Evolutionary conservation across 352 stramenopile species (phyloP), one percentile per base, ranked within the genome.

Genomic region (Poterioochromonas sp.): DNA sequence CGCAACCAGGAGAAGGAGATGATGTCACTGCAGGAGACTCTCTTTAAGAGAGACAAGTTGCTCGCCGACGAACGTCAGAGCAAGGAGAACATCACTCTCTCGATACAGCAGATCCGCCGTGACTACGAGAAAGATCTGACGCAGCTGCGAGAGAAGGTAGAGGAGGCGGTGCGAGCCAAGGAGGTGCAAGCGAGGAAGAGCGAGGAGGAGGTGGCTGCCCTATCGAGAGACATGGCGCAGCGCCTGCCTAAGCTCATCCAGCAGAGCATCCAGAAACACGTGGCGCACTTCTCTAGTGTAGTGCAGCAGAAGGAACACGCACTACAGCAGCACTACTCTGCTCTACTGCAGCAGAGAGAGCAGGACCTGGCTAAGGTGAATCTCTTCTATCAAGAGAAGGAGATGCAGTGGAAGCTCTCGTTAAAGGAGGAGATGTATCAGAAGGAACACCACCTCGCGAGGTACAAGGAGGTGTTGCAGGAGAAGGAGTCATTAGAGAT

Each of bases 31-130:
- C 37, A 74, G 12, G 40, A 74, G 34, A 34, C 32, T n/a, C 3
- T 54, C 3, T 74, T 58, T 54, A 29, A n/a, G 2, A 74, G 29
- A 39, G 65, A 74, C 5, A 71, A 43, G 32, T 29, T 47, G 47
- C 47, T 58, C 47, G 47, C 47, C 47, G 47, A 58, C 15, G 47
- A 58, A 26, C 15, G 15, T 26, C 15, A 15, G 47, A 15, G 47
- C 47, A 15, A 26, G 15, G 47, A 58, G 47, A 26, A 15, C 15
- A 15, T 58, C 15, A 15, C 15, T 26, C 15, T 15, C 47, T 15
- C 47, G 15, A 58, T 58, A 15, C 15, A 15, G 15, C 15, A 15
- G 15, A 58, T 58, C 15, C 47, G 47, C 47, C 15, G 47, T 26
- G 47, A 58, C 15, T 26, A 58, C 47, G 47, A 58, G 15, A 26